phyloP scores from a whole-genome alignment of 148 eudicot genomes.

The Cornus florida region DNA sequence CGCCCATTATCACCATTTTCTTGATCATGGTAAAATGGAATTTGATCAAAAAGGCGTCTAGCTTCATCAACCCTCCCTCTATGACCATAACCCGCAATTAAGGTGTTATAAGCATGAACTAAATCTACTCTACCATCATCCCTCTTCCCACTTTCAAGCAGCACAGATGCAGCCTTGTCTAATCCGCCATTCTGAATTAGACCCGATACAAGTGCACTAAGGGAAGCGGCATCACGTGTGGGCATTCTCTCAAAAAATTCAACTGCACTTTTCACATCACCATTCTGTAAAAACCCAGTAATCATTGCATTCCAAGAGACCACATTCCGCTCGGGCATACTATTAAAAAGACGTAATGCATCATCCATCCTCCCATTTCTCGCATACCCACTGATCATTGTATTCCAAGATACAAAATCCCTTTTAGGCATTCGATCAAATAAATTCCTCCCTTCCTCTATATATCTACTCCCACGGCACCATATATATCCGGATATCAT shows the following conservation, averaged over 20 bases:
- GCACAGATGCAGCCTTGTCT: constrained; percentile 15
- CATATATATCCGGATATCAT: constrained; percentile 18
- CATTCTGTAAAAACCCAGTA: constrained; percentile 5
- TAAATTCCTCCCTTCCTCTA: constrained; percentile 8
- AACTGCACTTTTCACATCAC: not conserved
- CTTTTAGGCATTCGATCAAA: too few species aligned
- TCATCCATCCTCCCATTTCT: constrained; percentile 4
- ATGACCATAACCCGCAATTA: constrained; percentile 34
- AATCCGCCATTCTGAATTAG: constrained; percentile 8
- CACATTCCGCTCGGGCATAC: constrained; percentile 21
- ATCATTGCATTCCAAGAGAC: constrained; percentile 4
- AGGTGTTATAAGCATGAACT: constrained; percentile 30
- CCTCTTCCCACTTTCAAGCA: not conserved
- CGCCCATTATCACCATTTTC: not conserved
- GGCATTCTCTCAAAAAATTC: too few species aligned
- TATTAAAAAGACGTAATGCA: constrained; percentile 19
- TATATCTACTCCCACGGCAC: constrained; percentile 12
- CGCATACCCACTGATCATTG: too few species aligned
- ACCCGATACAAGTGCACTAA: too few species aligned
- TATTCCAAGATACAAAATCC: too few species aligned
- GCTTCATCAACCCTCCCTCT: constrained; percentile 29
- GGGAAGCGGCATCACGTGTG: too few species aligned
- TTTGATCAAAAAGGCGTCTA: constrained; percentile 23
- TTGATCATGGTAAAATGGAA: constrained; percentile 1
- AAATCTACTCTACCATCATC: constrained; percentile 6